Conservation (phyloP, 495 filamentous ascomycete genomes). For the Aspergillus carlsbadensis region DNA sequence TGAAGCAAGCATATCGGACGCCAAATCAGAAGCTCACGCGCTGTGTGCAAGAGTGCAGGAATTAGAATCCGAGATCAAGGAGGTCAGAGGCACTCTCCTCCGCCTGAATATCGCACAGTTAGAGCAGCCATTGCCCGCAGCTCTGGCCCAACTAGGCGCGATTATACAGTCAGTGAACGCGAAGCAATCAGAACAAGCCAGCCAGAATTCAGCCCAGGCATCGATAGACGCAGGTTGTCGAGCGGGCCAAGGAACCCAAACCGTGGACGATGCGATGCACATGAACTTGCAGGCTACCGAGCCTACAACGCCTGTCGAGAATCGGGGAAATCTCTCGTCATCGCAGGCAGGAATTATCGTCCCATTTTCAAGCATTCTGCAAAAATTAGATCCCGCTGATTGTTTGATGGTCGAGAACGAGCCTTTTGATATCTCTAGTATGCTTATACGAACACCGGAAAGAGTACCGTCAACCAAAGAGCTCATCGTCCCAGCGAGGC, state of each 20-base stretch:
- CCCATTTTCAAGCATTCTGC: conserved; percentile 27
- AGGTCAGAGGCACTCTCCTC: conserved; percentile 19
- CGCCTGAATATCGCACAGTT: conserved; percentile 10
- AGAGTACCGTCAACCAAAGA: not conserved
- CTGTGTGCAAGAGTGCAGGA: conserved; percentile 29
- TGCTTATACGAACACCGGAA: conserved; percentile 30
- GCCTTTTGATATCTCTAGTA: conserved; percentile 27
- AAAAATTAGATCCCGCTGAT: conserved; percentile 13
- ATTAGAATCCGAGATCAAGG: conserved; percentile 25
- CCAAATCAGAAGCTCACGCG: conserved; percentile 24
- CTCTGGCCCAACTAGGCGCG: conserved; percentile 20
- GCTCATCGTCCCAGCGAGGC: not conserved
- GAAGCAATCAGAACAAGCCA: not conserved
- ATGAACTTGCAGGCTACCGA: not conserved
- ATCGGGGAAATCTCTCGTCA: not conserved
- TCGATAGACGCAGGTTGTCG: not conserved
- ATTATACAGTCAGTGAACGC: conserved; percentile 11
- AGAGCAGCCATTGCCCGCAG: conserved; percentile 17
- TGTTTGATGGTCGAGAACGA: conserved; percentile 22
- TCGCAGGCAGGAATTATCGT: conserved; percentile 21
- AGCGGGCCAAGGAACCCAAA: not conserved
- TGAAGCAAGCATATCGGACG: conserved; percentile 22
- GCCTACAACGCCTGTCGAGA: not conserved
- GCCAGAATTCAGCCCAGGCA: not conserved
- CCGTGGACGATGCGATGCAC: conserved; percentile 13